These are phyloP conservation scores for Aureobasidium uvarum DNA, from an alignment of 2,329 filamentous ascomycete species.

Conservation along the genomic window DNA sequence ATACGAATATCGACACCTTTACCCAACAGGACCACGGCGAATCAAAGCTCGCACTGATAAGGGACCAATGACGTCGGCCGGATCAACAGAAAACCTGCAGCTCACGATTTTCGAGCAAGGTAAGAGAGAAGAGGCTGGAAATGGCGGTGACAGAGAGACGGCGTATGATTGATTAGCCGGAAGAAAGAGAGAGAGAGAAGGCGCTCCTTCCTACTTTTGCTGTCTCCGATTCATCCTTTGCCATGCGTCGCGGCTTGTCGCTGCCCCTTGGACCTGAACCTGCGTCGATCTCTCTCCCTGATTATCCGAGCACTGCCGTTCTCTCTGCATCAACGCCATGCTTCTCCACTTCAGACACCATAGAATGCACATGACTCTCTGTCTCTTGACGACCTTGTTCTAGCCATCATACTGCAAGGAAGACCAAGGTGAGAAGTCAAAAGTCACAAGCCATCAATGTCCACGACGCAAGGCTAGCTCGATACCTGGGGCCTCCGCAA, in stretches of 20 bases:
- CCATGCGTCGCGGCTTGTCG: constrained; percentile 19
- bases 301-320: not conserved
- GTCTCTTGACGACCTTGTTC: no score
- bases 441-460: constrained; percentile 11
- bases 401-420: no score
- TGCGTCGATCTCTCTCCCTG: constrained; percentile 17
- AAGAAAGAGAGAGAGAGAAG: not conserved
- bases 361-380: not conserved
- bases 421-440: not conserved
- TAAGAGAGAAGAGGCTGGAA: not conserved
- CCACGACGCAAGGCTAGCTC: not conserved
- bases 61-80: constrained; percentile 17
- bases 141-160: constrained; percentile 1
- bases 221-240: constrained; percentile 15
- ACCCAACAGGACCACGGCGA: constrained; percentile 1
- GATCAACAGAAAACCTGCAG: constrained; percentile 22
- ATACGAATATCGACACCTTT: constrained; percentile 7
- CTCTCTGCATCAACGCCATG: not conserved
- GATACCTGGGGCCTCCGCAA: constrained; percentile 10
- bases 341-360: not conserved
- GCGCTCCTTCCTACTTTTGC: constrained; percentile 9
- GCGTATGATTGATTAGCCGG: not conserved
- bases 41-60: constrained; percentile 11
- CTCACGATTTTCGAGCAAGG: not conserved
- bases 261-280: constrained; percentile 17